Conservation (phyloP, 495 filamentous ascomycete species). For the Penicillium pulvis region DNA sequence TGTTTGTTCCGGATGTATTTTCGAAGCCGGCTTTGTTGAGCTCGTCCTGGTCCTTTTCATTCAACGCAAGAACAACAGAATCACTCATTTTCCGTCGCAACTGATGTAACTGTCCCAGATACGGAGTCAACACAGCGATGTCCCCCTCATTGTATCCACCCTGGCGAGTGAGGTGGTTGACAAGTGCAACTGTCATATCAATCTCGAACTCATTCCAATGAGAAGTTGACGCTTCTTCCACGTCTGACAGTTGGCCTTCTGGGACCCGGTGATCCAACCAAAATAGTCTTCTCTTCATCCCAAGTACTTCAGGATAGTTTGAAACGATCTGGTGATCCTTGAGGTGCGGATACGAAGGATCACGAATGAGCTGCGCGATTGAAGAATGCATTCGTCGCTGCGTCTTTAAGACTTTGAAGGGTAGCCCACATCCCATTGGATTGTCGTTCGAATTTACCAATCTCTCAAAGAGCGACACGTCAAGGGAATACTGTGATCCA, state of each 20-base stretch:
- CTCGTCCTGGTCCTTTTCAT: slow-evolving; percentile 49
- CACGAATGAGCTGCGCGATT: slow-evolving; percentile 59
- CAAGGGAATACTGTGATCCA: background rate
- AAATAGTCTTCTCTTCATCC: slow-evolving; percentile 64
- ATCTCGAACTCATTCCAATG: slow-evolving; percentile 68
- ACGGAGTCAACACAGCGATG: slow-evolving; percentile 75
- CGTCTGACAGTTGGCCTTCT: slow-evolving; percentile 1
- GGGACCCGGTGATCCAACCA: slow-evolving; percentile 53
- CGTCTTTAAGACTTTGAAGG: slow-evolving; percentile 53
- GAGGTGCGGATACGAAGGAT: slow-evolving; percentile 63
- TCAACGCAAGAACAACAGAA: slow-evolving; percentile 33
- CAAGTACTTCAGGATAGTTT: slow-evolving; percentile 57
- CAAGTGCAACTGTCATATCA: slow-evolving; percentile 61
- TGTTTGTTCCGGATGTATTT: slow-evolving; percentile 17
- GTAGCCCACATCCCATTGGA: slow-evolving; percentile 29
- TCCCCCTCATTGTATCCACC: slow-evolving; percentile 61
- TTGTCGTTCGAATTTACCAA: background rate
- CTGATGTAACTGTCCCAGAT: slow-evolving; percentile 64
- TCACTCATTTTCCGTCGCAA: slow-evolving; percentile 29
- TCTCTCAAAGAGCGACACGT: background rate
- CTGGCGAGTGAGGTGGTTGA: slow-evolving; percentile 66
- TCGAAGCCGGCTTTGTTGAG: slow-evolving; percentile 1
- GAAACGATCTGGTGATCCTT: slow-evolving; percentile 52
- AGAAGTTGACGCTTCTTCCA: slow-evolving; percentile 44
- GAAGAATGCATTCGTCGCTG: slow-evolving; percentile 76